A percentile compares a stretch with the other conserved stretches of the same genome.
phyloP scores from a whole-genome alignment of 768 basidiomycete genomes.

The Phlegmacium glaucopus region DNA sequence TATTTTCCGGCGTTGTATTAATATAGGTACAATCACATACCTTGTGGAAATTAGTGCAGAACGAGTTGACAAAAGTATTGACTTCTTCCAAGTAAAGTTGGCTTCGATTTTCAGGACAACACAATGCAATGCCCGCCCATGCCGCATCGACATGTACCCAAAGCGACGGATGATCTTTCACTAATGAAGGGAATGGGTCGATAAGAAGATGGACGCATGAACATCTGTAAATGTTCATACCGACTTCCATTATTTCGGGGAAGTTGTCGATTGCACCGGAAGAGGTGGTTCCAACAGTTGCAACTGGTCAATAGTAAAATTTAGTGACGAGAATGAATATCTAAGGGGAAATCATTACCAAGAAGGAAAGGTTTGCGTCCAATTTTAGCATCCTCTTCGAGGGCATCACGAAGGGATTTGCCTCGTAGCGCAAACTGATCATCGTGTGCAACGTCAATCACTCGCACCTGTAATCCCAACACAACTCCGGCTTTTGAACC shows the following conservation, averaged over 20 bases:
- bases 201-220: neutral
- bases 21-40: constrained; percentile 25
- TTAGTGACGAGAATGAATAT: neutral
- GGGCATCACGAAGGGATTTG: constrained; percentile 47
- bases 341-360: constrained; percentile 40
- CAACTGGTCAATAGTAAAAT: constrained; percentile 46
- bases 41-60: constrained; percentile 94
- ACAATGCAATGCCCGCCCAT: constrained; percentile 85
- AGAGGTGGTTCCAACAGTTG: constrained; percentile 89
- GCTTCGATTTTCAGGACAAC: constrained; percentile 75
- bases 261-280: constrained; percentile 85
- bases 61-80: constrained; percentile 74
- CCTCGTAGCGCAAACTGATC: constrained; percentile 73
- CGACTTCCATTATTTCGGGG: constrained; percentile 65
- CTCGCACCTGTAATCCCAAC: constrained; percentile 70
- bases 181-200: constrained; percentile 32
- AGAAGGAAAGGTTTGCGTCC: constrained; percentile 80
- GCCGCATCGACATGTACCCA: constrained; percentile 91
- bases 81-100: constrained; percentile 60
- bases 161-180: constrained; percentile 54
- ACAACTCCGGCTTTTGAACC: constrained; percentile 76
- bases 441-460: constrained; percentile 59
- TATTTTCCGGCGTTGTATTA: neutral
- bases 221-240: constrained; percentile 36
- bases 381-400: constrained; percentile 57